Conservation (phyloP, 768 basidiomycete genomes). For the Leccinum uliginosum region DNA sequence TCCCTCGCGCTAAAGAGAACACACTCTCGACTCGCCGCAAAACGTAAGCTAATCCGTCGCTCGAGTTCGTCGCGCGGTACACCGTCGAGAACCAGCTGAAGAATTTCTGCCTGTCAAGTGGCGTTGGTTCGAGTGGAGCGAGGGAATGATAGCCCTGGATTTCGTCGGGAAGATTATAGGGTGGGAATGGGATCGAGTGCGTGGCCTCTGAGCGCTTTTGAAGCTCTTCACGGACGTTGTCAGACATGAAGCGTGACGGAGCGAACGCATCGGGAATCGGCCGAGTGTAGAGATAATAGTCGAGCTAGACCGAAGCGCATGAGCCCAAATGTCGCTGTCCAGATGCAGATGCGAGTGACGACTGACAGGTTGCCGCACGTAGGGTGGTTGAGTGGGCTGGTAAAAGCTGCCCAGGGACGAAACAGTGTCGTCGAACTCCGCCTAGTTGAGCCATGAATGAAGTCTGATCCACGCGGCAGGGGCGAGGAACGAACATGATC, state of each 20-base stretch:
- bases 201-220: conserved; percentile 45
- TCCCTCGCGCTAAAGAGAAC: conserved; percentile 1
- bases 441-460: conserved; percentile 14
- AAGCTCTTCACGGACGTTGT: conserved; percentile 61
- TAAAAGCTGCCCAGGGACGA: conserved; percentile 35
- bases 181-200: conserved; percentile 35
- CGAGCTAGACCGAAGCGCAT: conserved; percentile 47
- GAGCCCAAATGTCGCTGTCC: not conserved
- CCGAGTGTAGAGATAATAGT: conserved; percentile 89
- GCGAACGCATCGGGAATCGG: conserved; percentile 54
- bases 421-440: conserved; percentile 29
- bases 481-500: conserved; percentile 20
- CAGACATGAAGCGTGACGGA: conserved; percentile 80
- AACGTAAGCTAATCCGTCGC: conserved; percentile 74
- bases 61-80: conserved; percentile 74
- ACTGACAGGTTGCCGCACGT: conserved; percentile 66
- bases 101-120: conserved; percentile 62
- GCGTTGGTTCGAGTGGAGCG: conserved; percentile 63
- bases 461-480: not conserved
- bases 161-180: conserved; percentile 73
- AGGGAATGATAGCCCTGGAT: conserved; percentile 89
- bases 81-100: conserved; percentile 80
- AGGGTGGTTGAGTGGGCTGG: conserved; percentile 39
- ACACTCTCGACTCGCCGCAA: conserved; percentile 86
- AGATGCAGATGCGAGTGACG: not conserved